phyloP scores from a whole-genome alignment of 1,139 yeast species.

The Candida sp. region DNA sequence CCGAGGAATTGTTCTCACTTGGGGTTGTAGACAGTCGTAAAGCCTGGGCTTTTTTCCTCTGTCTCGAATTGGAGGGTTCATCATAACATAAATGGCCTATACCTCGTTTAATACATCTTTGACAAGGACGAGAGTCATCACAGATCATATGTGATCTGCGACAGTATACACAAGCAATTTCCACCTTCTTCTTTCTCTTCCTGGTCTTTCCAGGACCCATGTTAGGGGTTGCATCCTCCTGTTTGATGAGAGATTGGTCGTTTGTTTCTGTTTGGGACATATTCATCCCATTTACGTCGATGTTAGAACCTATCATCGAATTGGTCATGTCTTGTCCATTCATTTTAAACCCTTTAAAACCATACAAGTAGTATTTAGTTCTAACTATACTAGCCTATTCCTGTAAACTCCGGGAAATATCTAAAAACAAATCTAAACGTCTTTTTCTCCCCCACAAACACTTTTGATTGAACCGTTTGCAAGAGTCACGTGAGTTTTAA shows the following conservation, averaged over 20 bases:
- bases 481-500: too few relatives aligned
- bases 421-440: too few relatives aligned
- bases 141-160: constrained; percentile 95
- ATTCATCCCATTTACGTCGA: background rate
- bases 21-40: constrained; percentile 14
- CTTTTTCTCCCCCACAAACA: too few relatives aligned
- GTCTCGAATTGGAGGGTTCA: constrained; percentile 53
- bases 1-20: constrained; percentile 2
- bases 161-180: constrained; percentile 85
- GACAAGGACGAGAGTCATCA: constrained; percentile 83
- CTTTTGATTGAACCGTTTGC: too few relatives aligned
- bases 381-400: too few relatives aligned
- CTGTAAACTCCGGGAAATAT: too few relatives aligned
- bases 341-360: background rate
- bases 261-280: constrained; percentile 3
- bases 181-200: constrained; percentile 54
- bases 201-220: constrained; percentile 10
- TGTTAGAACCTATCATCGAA: background rate
- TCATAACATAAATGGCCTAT: constrained; percentile 90
- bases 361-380: too few relatives aligned
- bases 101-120: constrained; percentile 81
- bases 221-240: constrained; percentile 3
- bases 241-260: background rate
- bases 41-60: constrained; percentile 37
- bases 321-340: constrained; percentile 1